Evolutionary conservation across 2,329 filamentous ascomycete species (phyloP).

Genomic region (Alternaria sp.): DNA sequence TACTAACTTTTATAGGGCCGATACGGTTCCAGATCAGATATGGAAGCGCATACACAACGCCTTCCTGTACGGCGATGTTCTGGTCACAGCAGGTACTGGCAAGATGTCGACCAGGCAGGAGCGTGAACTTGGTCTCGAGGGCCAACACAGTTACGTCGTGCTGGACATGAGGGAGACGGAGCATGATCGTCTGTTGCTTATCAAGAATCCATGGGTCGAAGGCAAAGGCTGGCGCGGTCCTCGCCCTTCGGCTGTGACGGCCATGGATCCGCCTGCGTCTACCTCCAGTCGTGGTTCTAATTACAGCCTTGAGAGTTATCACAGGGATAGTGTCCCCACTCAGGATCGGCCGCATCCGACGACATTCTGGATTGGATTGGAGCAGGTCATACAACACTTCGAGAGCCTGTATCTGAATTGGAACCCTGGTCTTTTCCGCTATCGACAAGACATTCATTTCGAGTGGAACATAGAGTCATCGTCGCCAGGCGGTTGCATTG

Average conservation of each 20-base stretch:
- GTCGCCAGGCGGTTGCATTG: constrained; percentile 75
- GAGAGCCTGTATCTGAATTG: constrained; percentile 97
- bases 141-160: constrained; percentile 93
- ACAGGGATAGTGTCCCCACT: constrained; percentile 36
- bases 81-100: constrained; percentile 90
- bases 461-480: constrained; percentile 69
- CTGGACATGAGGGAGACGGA: constrained; percentile 74
- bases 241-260: constrained; percentile 27
- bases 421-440: constrained; percentile 83
- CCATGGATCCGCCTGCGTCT: constrained; percentile 24
- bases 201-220: constrained; percentile 97
- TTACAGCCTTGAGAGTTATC: constrained; percentile 26
- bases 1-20: constrained; percentile 62
- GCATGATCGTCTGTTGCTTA: constrained; percentile 71
- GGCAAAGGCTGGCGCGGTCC: constrained; percentile 74
- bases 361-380: constrained; percentile 92
- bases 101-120: constrained; percentile 79
- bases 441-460: constrained; percentile 90
- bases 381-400: constrained; percentile 88
- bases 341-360: constrained; percentile 61
- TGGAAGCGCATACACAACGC: constrained; percentile 80
- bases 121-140: constrained; percentile 78
- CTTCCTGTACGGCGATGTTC: constrained; percentile 78
- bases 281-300: constrained; percentile 21
- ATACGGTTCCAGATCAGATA: constrained; percentile 74